Evolutionary conservation across 345 rosid genomes (phyloP).

Genomic region (Brassica cretica): DNA sequence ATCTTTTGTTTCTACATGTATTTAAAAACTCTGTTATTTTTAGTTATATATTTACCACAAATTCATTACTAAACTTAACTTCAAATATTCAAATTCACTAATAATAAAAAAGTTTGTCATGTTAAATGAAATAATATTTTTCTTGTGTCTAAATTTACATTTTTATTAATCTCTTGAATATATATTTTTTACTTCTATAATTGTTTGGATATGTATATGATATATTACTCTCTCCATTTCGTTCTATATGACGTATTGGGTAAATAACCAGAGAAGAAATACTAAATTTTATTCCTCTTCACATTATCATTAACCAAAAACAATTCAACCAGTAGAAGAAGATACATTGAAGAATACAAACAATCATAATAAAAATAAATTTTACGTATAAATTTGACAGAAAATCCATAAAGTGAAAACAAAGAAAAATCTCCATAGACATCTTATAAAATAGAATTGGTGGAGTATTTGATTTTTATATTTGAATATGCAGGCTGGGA

Average conservation of each 20-base stretch:
- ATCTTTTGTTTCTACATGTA: not conserved
- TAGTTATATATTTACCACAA: not conserved
- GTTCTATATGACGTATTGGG: not conserved
- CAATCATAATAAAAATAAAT: not conserved
- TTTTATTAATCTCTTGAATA: not conserved
- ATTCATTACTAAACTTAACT: not conserved
- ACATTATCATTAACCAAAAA: not conserved
- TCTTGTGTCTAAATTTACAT: not conserved
- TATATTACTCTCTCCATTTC: not conserved
- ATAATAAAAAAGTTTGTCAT: not conserved
- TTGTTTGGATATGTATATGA: not conserved
- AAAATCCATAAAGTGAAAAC: not conserved
- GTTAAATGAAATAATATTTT: not conserved
- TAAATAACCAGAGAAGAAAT: not conserved
- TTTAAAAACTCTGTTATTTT: not conserved
- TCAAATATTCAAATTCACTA: not conserved
- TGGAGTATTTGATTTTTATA: slow-evolving; percentile 2
- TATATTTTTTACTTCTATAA: not conserved
- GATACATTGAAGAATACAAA: not conserved
- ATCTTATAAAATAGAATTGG: not conserved
- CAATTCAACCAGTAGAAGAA: not conserved
- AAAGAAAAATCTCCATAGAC: not conserved
- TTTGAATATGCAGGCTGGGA: slow-evolving; percentile 60
- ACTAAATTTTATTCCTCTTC: not conserved
- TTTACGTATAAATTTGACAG: not conserved